Conservation (phyloP, 108 stramenopile genomes). For the Conticribra weissflogii region DNA sequence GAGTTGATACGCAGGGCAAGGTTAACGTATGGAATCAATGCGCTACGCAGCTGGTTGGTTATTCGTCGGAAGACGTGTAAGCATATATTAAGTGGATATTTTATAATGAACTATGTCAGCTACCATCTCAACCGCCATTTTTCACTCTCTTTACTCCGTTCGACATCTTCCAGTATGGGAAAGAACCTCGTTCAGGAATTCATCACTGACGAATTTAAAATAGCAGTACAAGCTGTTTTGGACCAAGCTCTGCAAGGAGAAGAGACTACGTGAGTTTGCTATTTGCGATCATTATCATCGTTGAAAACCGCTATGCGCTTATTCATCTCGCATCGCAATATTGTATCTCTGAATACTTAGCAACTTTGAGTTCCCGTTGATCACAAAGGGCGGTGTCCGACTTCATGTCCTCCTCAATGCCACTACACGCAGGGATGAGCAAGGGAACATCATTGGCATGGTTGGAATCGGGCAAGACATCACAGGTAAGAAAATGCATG, state of each 20-base stretch:
- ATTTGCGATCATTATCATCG: neutral
- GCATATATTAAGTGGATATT: neutral
- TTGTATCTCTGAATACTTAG: no score
- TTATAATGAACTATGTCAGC: conserved; percentile 16
- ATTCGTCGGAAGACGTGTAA: conserved; percentile 42
- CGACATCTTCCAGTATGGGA: conserved; percentile 1
- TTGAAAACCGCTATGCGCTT: no score
- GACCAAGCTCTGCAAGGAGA: conserved; percentile 42
- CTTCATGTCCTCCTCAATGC: conserved; percentile 71
- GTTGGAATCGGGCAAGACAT: conserved; percentile 64
- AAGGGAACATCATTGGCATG: conserved; percentile 68
- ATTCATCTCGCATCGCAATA: no score
- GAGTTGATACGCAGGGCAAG: neutral
- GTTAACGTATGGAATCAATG: neutral
- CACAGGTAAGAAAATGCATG: conserved; percentile 32
- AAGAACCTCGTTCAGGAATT: conserved; percentile 36
- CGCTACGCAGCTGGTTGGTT: neutral
- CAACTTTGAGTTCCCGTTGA: conserved; percentile 72
- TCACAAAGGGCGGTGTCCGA: conserved; percentile 58
- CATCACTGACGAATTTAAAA: conserved; percentile 34
- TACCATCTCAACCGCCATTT: conserved; percentile 14
- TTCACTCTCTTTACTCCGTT: conserved; percentile 20
- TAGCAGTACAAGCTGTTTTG: conserved; percentile 34
- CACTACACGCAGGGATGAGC: conserved; percentile 69
- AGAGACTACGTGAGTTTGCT: conserved; percentile 45